Evolutionary conservation across 164 flowering plant species (phyloP), one percentile per base, ranked within the genome.

Genomic region (Chimonanthus praecox): DNA sequence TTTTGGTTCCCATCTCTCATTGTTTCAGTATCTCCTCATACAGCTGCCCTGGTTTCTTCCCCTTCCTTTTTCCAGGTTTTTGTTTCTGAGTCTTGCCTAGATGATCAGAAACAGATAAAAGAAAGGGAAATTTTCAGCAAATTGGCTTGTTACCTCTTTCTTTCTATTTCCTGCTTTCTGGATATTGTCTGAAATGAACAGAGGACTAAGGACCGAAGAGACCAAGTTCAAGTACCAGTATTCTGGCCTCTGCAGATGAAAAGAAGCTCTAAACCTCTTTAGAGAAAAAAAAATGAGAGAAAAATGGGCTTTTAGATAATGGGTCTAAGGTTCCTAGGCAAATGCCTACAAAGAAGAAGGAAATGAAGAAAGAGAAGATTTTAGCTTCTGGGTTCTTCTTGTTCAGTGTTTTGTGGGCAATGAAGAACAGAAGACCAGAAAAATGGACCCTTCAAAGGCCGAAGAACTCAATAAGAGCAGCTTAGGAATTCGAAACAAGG

Each of bases 1-100:
- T 90, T 90, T 73, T 84, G 77, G 84, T 82, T 91, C 72, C 79
- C 99, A 87, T 91, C 97, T 85, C 85, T 86, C 97, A 91, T 92
- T 84, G 88, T 92, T 82, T 73, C 92, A 82, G 72, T 76, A 76
- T 84, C 81, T 74, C 81, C 77, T 89, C 95, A 89, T 93, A 80
- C 85, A 88, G 60, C 60, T 54, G 60, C 60, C 60, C 16, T 54
- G 60, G 60, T 54, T 54, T 54, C 71, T 58, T 75, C 10, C 48
- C 69, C 50, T 16, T 58, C 69, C 33, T 61, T 64, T 48, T 66
- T 44, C 13, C 33, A 64, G 71, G 16, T 71, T 6, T 71, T 64
- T 20, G 72, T 50, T 71, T 64, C 62, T 54, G 61, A 58, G 46
- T 63, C 54, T 18, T 58, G 60, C 73, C 58, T 45, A 45, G 16